phyloP scores from a whole-genome alignment of 768 basidiomycete species.

The Gelatoporia subvermispora region DNA sequence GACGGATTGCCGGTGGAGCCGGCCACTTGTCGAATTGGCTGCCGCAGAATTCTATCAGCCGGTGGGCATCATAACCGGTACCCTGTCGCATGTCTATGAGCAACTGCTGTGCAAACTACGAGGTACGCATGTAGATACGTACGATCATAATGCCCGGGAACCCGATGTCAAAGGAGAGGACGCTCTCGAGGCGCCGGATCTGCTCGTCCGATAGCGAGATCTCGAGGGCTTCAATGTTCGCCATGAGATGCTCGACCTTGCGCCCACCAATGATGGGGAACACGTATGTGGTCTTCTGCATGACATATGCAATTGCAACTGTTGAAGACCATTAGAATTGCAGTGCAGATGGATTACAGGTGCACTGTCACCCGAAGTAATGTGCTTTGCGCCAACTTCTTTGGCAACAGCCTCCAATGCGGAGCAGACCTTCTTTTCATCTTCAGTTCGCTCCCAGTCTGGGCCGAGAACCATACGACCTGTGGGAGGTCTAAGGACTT shows the following conservation, averaged over 20 bases:
- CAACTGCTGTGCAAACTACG: neutral
- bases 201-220: conserved; percentile 42
- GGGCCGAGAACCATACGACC: conserved; percentile 28
- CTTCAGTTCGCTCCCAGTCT: conserved; percentile 43
- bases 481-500: too few species aligned
- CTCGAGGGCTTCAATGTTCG: conserved; percentile 48
- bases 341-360: neutral
- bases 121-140: conserved; percentile 13
- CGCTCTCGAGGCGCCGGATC: conserved; percentile 39
- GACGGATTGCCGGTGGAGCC: conserved; percentile 14
- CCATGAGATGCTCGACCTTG: conserved; percentile 46
- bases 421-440: conserved; percentile 36
- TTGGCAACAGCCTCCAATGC: conserved; percentile 47
- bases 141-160: conserved; percentile 35
- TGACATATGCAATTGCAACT: conserved; percentile 52
- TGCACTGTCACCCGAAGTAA: conserved; percentile 38
- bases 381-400: conserved; percentile 42
- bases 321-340: neutral
- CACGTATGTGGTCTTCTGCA: conserved; percentile 49
- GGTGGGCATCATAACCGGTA: conserved; percentile 1
- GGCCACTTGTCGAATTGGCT: conserved; percentile 25
- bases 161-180: conserved; percentile 40
- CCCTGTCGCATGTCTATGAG: conserved; percentile 1
- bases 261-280: conserved; percentile 50
- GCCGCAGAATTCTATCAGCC: conserved; percentile 1